Percentiles rank a stretch among this genome's conserved stretches.
Conservation (phyloP, 345 rosid genomes). For the Hibiscus trionum region DNA sequence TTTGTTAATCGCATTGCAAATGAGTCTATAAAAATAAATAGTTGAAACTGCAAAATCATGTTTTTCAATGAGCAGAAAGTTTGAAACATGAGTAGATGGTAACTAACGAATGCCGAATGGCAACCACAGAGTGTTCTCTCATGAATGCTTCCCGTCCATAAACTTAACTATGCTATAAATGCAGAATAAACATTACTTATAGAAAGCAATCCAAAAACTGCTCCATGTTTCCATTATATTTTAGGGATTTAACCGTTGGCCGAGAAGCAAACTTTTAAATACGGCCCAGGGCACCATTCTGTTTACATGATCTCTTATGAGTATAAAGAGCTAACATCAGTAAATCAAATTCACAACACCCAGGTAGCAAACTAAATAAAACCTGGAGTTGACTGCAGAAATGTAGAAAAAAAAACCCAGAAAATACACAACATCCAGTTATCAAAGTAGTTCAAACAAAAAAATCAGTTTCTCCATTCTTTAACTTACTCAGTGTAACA, state of each 20-base stretch:
- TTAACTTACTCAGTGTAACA: slow-evolving; percentile 75
- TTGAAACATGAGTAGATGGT: neutral
- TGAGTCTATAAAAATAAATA: neutral
- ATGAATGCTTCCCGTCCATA: no score
- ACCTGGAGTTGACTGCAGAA: neutral
- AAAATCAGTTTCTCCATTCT: neutral
- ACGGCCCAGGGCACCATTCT: neutral
- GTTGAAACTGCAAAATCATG: neutral
- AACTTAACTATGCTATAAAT: neutral
- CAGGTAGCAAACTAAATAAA: neutral
- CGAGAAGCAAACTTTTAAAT: neutral
- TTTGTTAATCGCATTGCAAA: neutral
- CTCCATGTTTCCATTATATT: neutral
- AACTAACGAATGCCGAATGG: neutral
- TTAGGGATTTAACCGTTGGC: neutral
- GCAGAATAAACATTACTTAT: neutral
- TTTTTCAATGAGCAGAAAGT: neutral
- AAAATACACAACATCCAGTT: neutral
- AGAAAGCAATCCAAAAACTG: neutral
- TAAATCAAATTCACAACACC: neutral
- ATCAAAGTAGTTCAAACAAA: neutral
- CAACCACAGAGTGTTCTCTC: no score
- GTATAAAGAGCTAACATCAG: neutral
- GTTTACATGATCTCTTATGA: neutral
- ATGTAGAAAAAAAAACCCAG: neutral